Evolutionary conservation across 495 filamentous ascomycete genomes (phyloP), one percentile per base, ranked within the genome.

Genomic region (Trichocladium uniseriatum): DNA sequence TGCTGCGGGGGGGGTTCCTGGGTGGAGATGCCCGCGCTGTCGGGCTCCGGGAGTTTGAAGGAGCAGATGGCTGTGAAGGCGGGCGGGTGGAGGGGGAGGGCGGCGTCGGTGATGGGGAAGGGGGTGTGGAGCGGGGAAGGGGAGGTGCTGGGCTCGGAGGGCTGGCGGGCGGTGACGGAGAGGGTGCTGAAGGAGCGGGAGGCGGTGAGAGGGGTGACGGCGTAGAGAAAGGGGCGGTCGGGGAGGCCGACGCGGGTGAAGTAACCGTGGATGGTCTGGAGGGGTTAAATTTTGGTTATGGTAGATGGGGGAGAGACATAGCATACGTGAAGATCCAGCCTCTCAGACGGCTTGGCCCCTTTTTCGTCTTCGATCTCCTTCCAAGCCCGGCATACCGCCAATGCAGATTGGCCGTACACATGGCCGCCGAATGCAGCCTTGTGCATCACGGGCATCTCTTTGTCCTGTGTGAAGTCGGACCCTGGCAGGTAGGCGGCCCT

Each of bases 331-430:
- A 86, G 69, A 19, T 80, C 67, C 19, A 79, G 70, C 28, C 55
- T 60, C 34, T 57, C 50, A 0, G 28, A 48, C 49, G 21, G 15
- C 40, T 47, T 53, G 1, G 32, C 35, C 19, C 56, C 52, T 18
- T 51, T 55, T 21, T 61, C 47, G 1, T 68, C 60, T 32, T 62
- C 65, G 1, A 77, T 71, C 31, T 68, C 65, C 6, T 45, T 37
- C 53, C 51, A 53, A 48, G 81, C 72, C 13, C 74, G 72, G 5
- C 74, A 78, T 11, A 77, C 82, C 0, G 79, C 81, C 62, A 81
- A 72, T 6, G 74, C 79, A 0, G 79, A 71, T 55, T 87, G 83
- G 3, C 77, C 76, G 52, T 80, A 86, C 6, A 85, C 82, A 65
- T 84, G 80, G 0, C 81, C 83, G 7, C 83, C 83, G 55, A 72